Evolutionary conservation across 208 protist species (phyloP).

Genomic region (Trypanosoma platydactyli): DNA sequence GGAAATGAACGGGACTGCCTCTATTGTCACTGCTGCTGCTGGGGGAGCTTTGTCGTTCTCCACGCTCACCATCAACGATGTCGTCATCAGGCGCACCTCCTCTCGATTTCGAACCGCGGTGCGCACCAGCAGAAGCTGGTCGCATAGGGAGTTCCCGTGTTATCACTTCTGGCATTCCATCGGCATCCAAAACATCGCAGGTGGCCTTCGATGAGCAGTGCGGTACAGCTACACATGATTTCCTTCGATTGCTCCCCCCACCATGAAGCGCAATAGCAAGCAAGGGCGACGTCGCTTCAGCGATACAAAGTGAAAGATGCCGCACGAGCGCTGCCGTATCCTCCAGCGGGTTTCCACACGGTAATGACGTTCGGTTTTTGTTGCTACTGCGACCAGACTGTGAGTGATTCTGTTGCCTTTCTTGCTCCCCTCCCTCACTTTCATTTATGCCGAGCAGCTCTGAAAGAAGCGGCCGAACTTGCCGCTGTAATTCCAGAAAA

Average conservation of each 20-base stretch:
- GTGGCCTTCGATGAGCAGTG: not conserved
- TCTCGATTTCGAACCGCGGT: no score
- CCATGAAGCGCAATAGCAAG: slow-evolving; percentile 5
- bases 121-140: no score
- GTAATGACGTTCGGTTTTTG: not conserved
- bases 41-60: not conserved
- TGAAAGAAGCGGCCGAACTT: not conserved
- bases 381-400: no score
- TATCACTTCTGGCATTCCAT: not conserved
- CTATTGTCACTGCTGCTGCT: not conserved
- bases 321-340: slow-evolving; percentile 9
- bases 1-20: no score
- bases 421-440: not conserved
- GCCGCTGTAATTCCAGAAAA: slow-evolving; percentile 16
- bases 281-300: slow-evolving; percentile 18
- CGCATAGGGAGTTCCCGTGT: not conserved
- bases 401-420: not conserved
- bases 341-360: slow-evolving; percentile 24
- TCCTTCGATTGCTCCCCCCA: not conserved
- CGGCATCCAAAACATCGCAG: not conserved
- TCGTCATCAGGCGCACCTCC: no score
- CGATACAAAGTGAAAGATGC: slow-evolving; percentile 23
- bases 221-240: not conserved
- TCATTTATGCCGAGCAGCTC: slow-evolving; percentile 2
- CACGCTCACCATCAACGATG: not conserved